A percentile compares a stretch with the other conserved stretches of the same genome.
phyloP scores from a whole-genome alignment of 2,329 filamentous ascomycete species.

The Penicillium rolfsii region DNA sequence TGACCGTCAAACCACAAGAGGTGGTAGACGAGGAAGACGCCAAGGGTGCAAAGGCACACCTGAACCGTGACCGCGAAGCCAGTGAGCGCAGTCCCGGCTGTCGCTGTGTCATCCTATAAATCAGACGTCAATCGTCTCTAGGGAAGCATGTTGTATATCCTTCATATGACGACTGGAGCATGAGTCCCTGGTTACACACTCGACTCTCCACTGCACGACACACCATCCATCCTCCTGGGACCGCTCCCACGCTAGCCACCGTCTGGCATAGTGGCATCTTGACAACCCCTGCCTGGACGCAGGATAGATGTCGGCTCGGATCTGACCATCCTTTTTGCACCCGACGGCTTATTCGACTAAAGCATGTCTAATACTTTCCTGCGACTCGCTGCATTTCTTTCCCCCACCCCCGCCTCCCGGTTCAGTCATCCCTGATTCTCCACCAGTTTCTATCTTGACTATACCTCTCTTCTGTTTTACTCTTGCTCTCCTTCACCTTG shows the following conservation, averaged over 20 bases:
- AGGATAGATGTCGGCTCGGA: conserved; percentile 13
- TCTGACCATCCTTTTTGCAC: background rate
- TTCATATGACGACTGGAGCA: background rate
- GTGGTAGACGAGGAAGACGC: conserved; percentile 78
- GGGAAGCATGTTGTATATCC: background rate
- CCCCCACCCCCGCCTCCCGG: conserved; percentile 1
- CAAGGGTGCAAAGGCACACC: conserved; percentile 62
- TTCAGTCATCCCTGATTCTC: conserved; percentile 9
- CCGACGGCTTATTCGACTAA: background rate
- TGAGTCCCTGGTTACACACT: background rate
- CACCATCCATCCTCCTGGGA: background rate
- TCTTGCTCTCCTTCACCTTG: background rate
- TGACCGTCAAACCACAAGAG: conserved; percentile 87
- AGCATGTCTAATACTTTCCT: background rate
- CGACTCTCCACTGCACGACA: background rate
- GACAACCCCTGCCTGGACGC: conserved; percentile 21
- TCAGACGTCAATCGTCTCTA: background rate
- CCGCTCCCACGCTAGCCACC: background rate
- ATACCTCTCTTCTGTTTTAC: background rate
- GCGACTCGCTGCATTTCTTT: conserved; percentile 20
- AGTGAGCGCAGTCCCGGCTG: conserved; percentile 63
- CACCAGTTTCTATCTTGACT: background rate
- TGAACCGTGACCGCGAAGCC: conserved; percentile 56
- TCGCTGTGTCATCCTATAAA: conserved; percentile 65
- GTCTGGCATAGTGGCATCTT: conserved; percentile 13